Evolutionary conservation across 495 filamentous ascomycete genomes (phyloP).

Genomic region (Pseudoneurospora amorphoporcata): DNA sequence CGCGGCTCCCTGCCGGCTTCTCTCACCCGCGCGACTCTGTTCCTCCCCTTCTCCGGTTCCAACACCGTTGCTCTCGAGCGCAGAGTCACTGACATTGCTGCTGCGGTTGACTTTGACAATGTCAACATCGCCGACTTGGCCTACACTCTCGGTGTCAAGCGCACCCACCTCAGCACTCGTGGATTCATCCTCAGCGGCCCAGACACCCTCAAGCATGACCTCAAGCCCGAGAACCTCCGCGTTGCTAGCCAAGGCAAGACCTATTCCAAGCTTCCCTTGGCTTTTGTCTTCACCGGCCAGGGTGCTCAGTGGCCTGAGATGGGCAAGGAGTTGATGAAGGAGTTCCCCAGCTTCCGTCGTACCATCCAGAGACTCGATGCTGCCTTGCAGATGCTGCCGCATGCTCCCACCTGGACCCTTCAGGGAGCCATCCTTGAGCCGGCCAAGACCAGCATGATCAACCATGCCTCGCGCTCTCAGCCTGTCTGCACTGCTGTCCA

Average conservation of each 20-base stretch:
- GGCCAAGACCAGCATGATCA: constrained; percentile 20
- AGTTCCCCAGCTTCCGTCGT: constrained; percentile 13
- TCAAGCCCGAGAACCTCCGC: background rate
- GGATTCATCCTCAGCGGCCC: background rate
- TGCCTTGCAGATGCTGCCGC: background rate
- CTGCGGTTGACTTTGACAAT: background rate
- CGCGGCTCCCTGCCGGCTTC: background rate
- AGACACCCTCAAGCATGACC: constrained; percentile 2
- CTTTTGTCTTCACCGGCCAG: constrained; percentile 32
- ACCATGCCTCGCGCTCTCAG: constrained; percentile 28
- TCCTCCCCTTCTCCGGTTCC: background rate
- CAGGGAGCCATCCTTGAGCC: constrained; percentile 5
- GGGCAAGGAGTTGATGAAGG: constrained; percentile 31
- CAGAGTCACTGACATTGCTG: background rate
- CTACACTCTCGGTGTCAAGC: constrained; percentile 22
- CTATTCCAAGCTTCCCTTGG: constrained; percentile 4
- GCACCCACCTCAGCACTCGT: constrained; percentile 13
- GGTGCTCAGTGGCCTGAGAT: constrained; percentile 40
- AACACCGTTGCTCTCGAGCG: constrained; percentile 3
- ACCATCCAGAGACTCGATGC: constrained; percentile 14
- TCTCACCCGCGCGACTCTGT: background rate
- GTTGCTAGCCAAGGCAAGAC: background rate
- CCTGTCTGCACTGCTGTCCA: constrained; percentile 38
- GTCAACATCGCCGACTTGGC: constrained; percentile 15
- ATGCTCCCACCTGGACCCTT: constrained; percentile 1